phyloP scores from a whole-genome alignment of 164 flowering plant genomes.

The Buxus sempervirens region DNA sequence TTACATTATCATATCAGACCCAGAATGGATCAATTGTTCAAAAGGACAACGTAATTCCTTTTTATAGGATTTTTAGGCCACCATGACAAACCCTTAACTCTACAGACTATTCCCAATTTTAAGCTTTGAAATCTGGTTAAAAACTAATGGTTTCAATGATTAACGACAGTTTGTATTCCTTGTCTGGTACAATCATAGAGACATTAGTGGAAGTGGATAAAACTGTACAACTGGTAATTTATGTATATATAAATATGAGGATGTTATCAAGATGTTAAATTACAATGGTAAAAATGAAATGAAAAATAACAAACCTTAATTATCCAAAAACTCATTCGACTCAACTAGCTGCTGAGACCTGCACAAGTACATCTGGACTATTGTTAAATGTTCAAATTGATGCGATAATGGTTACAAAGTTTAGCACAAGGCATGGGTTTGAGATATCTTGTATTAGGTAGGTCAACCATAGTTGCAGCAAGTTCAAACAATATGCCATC shows the following conservation, averaged over 20 bases:
- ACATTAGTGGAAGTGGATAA: background rate
- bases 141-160: background rate
- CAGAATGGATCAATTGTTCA: background rate
- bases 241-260: background rate
- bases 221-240: background rate
- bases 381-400: conserved; percentile 1
- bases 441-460: background rate
- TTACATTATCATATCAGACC: background rate
- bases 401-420: background rate
- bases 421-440: background rate
- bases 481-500: background rate
- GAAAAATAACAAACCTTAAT: conserved; percentile 24
- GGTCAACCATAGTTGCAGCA: background rate
- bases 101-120: background rate
- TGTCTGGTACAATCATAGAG: background rate
- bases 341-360: conserved; percentile 58
- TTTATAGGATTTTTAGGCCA: background rate
- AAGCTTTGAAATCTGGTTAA: background rate
- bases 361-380: conserved; percentile 19
- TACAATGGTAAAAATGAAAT: background rate
- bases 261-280: background rate
- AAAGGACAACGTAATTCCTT: background rate
- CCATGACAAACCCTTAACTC: background rate
- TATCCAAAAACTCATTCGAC: conserved; percentile 33
- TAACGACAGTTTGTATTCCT: background rate